A percentile compares a stretch with the other conserved stretches of the same genome.
These are phyloP conservation scores for Xylariaceae sp. DNA, from an alignment of 2,329 filamentous ascomycete species.

Conservation along the genomic window DNA sequence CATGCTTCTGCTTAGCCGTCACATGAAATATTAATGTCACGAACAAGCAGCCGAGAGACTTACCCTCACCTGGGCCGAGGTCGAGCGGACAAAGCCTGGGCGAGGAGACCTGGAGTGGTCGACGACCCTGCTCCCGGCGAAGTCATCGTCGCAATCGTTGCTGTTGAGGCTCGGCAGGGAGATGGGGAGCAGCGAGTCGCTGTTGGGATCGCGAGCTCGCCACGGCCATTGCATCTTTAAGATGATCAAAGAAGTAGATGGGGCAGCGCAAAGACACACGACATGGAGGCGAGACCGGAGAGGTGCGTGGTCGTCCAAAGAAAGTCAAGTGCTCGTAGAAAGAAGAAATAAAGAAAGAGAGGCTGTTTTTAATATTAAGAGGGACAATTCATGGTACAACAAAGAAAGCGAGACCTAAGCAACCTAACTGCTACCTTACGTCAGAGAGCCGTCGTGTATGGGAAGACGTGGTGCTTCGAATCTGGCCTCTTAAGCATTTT, in stretches of 20 bases:
- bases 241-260: conserved; percentile 18
- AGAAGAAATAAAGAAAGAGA: neutral
- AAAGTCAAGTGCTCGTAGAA: neutral
- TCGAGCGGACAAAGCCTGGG: conserved; percentile 41
- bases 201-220: conserved; percentile 32
- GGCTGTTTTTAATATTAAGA: neutral
- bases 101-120: conserved; percentile 33
- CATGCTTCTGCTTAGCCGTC: conserved; percentile 2
- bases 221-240: conserved; percentile 37
- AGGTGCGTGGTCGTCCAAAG: conserved; percentile 2
- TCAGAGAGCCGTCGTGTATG: conserved; percentile 3
- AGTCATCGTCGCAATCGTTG: conserved; percentile 27
- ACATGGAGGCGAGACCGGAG: conserved; percentile 20
- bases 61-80: conserved; percentile 53
- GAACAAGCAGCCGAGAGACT: conserved; percentile 21
- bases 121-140: conserved; percentile 24
- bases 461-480: neutral
- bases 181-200: conserved; percentile 35
- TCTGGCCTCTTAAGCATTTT: neutral
- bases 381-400: conserved; percentile 11
- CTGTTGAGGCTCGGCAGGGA: conserved; percentile 32
- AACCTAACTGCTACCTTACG: neutral
- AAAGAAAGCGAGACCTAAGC: neutral
- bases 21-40: no score
- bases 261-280: conserved; percentile 19